Conservation (phyloP, 331 rosid species). For the Acacia pycnantha region DNA sequence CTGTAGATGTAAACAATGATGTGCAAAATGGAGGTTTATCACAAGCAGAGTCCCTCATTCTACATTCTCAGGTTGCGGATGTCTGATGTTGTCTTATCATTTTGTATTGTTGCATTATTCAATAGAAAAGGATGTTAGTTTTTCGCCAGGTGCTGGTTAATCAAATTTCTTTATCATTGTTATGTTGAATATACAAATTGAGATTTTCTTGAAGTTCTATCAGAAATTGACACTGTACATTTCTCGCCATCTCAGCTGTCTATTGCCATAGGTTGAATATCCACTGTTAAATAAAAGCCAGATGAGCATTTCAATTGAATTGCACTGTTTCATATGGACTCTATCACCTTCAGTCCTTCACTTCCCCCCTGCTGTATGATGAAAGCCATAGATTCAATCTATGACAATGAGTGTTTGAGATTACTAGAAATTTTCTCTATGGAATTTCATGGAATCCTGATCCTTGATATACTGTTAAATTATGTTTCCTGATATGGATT, state of each 20-base stretch:
- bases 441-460: background rate
- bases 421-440: background rate
- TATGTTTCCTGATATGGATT: constrained; percentile 18
- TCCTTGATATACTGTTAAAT: background rate
- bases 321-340: background rate
- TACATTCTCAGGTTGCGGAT: constrained; percentile 57
- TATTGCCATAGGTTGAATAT: background rate
- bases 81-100: constrained; percentile 8
- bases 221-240: background rate
- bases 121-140: constrained; percentile 3
- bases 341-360: background rate
- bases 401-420: background rate
- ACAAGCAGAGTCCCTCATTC: constrained; percentile 57
- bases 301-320: background rate
- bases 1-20: constrained; percentile 30
- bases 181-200: background rate
- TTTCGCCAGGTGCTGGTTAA: background rate
- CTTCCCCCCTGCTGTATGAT: background rate
- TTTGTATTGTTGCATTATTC: background rate
- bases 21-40: constrained; percentile 50
- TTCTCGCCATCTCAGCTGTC: background rate
- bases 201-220: background rate
- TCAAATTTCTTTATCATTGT: background rate
- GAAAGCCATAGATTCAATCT: background rate
- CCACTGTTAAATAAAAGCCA: background rate